Evolutionary conservation across 1,139 yeast genomes (phyloP), one percentile per base, ranked within the genome.

Genomic region (Hyphopichia fennica): DNA sequence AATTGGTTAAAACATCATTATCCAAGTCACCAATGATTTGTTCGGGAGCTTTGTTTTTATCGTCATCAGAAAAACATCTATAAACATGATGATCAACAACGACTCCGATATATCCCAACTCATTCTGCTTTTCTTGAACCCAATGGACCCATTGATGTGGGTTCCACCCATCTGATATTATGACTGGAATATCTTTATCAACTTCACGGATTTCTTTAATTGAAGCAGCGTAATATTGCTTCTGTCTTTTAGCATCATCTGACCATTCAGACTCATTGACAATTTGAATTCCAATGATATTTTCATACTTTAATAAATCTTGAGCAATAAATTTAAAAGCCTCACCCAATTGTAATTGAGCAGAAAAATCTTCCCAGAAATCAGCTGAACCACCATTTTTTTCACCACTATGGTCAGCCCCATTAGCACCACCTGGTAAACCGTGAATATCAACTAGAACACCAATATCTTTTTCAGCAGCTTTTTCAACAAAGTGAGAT

Each of bases 121-220:
- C 69, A 19, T 64, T 54, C 35, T 75, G 76, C 15, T 61, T 56
- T 7, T 64, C 59, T 45, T 72, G 72, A 5, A 88, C 65, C 84
- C 88, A 87, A 43, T 82, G 71, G 16, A 77, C 83, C 90, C 93
- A 88, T 56, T 80, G 87, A 46, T 78, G 78, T 3, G 95, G 77
- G 82, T 90, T 84, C 98, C 98, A 93, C 3, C 96, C 96, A 59
- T 93, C 98, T 2, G 96, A 87, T 39, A 93, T 86, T 15, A 87
- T 67, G 8, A 93, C 70, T 0, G 96, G 96, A 23, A 89, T 63
- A 3, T 65, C 65, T 0, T 59, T 42, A 54, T 88, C 86, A 10
- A 70, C 68, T 20, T 65, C 61, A 34, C 95, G 72, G 37, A 91
- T 82, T 43, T 76, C 75, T 34, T 73, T 69, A 33, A 82, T 66